Percentiles rank a stretch among this genome's conserved stretches.
Evolutionary conservation across 345 rosid species (phyloP).

Genomic region (Melaleuca quinquenervia): DNA sequence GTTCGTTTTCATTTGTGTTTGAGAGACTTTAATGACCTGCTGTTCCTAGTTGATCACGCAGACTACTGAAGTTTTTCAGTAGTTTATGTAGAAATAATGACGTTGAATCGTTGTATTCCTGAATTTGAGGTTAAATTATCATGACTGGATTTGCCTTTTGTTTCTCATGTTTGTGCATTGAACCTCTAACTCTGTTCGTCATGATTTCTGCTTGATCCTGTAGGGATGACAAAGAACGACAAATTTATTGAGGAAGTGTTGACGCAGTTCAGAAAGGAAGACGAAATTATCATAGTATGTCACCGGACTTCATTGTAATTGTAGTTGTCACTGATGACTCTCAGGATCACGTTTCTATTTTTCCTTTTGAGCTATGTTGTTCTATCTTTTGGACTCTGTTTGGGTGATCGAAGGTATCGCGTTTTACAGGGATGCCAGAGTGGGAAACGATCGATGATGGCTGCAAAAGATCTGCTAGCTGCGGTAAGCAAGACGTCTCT

Average conservation of each 20-base stretch:
- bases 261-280: conserved; percentile 45
- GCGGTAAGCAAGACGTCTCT: conserved; percentile 32
- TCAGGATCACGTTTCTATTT: background rate
- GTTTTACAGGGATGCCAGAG: conserved; percentile 59
- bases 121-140: background rate
- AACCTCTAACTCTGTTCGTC: background rate
- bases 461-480: conserved; percentile 63
- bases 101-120: background rate
- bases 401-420: background rate
- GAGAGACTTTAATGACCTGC: background rate
- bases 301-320: background rate
- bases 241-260: conserved; percentile 55
- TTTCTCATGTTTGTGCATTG: no score
- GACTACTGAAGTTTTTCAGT: background rate
- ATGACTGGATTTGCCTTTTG: background rate
- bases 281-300: conserved; percentile 75
- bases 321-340: background rate
- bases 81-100: background rate
- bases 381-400: background rate
- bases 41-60: background rate
- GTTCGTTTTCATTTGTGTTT: background rate
- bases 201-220: background rate
- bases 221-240: conserved; percentile 65
- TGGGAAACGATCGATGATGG: conserved; percentile 69
- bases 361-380: background rate